Evolutionary conservation across 169 alveolate species (phyloP).

Genomic region (Plasmodium reichenowi): DNA sequence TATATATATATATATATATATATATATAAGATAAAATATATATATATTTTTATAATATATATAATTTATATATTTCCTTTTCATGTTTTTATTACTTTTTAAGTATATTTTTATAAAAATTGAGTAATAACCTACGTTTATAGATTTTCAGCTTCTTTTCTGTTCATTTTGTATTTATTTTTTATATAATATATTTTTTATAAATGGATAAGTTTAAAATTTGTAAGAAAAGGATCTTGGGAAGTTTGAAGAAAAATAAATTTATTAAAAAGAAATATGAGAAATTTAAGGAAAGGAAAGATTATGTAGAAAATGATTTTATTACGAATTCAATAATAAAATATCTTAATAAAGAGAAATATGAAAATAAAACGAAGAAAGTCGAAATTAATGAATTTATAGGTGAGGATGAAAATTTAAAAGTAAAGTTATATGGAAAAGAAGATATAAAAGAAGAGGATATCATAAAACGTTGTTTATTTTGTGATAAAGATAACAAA

Average conservation of each 20-base stretch:
- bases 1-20: too few species aligned
- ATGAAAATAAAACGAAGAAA: constrained; percentile 30
- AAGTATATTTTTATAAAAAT: too few species aligned
- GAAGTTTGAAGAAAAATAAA: constrained; percentile 13
- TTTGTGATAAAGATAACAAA: constrained; percentile 39
- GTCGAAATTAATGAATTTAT: constrained; percentile 6
- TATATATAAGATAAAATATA: too few species aligned
- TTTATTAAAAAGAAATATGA: constrained; percentile 26
- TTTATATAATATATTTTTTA: not conserved
- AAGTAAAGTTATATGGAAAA: constrained; percentile 28
- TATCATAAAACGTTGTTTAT: constrained; percentile 45
- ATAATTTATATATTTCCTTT: too few species aligned
- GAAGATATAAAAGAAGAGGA: constrained; percentile 42
- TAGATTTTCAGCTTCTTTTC: not conserved
- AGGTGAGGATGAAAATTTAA: constrained; percentile 26
- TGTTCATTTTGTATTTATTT: not conserved
- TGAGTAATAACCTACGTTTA: not conserved
- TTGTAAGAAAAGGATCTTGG: constrained; percentile 32
- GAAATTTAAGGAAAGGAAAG: not conserved
- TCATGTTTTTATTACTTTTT: too few species aligned
- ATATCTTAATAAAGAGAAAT: constrained; percentile 38
- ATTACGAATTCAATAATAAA: constrained; percentile 57
- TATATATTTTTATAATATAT: too few species aligned
- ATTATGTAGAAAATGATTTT: constrained; percentile 6
- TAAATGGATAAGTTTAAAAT: constrained; percentile 70